phyloP scores from a whole-genome alignment of 2,329 filamentous ascomycete species.

The Ophiostoma piceae region DNA sequence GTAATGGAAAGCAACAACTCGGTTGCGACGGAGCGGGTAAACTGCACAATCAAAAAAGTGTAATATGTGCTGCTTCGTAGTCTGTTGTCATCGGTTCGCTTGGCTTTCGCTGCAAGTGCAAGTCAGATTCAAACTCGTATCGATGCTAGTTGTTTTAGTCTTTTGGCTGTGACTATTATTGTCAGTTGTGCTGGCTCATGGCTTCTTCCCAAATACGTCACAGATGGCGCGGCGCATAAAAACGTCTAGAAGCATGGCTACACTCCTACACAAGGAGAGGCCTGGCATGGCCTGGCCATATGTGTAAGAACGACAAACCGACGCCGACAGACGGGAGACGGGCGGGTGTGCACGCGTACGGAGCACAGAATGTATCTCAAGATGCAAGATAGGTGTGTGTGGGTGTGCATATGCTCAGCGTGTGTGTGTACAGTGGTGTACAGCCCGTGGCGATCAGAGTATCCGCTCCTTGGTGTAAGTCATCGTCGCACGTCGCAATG shows the following conservation, averaged over 20 bases:
- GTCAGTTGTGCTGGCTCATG: not conserved
- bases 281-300: constrained; percentile 2
- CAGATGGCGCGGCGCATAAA: constrained; percentile 15
- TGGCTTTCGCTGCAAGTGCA: not conserved
- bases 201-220: not conserved
- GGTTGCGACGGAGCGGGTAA: constrained; percentile 1
- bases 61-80: not conserved
- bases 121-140: not conserved
- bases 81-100: not conserved
- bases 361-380: constrained; percentile 2
- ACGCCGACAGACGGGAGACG: constrained; percentile 14
- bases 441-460: constrained; percentile 11
- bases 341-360: constrained; percentile 8
- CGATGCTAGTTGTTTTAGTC: not conserved
- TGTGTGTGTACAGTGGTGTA: constrained; percentile 5
- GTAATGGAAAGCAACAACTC: not conserved
- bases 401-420: not conserved
- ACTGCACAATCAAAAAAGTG: constrained; percentile 4
- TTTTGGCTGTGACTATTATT: not conserved
- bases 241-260: not conserved
- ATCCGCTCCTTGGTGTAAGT: constrained; percentile 10
- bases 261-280: not conserved
- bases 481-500: constrained; percentile 10
- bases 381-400: constrained; percentile 2
- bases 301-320: constrained; percentile 7